Evolutionary conservation across 768 basidiomycete genomes (phyloP).

Genomic region (Lyophyllum semitale): DNA sequence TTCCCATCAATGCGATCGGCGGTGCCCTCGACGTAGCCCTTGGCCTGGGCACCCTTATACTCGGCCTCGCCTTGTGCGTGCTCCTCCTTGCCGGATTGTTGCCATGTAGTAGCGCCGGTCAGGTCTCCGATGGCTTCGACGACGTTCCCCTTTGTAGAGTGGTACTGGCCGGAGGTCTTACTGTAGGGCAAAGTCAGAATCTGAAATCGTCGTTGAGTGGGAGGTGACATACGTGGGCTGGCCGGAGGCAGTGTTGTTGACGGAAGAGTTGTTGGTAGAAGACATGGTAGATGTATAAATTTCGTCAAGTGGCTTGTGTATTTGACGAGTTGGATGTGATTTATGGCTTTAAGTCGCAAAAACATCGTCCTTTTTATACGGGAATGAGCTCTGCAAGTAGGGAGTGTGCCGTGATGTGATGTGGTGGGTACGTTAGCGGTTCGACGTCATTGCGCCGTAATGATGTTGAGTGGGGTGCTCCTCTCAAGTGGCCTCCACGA

Average conservation of each 20-base stretch:
- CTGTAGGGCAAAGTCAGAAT: conserved; percentile 19
- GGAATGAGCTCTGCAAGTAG: neutral
- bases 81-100: conserved; percentile 49
- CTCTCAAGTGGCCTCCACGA: neutral
- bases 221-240: neutral
- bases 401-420: neutral
- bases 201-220: no score
- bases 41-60: conserved; percentile 49
- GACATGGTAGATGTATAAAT: neutral
- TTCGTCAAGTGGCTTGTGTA: neutral
- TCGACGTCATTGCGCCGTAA: neutral
- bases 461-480: neutral
- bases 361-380: neutral
- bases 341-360: no score
- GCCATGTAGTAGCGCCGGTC: conserved; percentile 47
- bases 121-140: conserved; percentile 42
- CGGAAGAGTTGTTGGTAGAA: neutral
- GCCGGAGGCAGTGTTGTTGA: neutral
- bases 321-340: no score
- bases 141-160: conserved; percentile 42
- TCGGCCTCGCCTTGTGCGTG: conserved; percentile 54
- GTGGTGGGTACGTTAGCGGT: neutral
- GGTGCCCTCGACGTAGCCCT: conserved; percentile 51
- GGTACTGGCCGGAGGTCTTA: conserved; percentile 44
- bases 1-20: conserved; percentile 45